A percentile compares a stretch with the other conserved stretches of the same genome.
Conservation (phyloP, 2,329 filamentous ascomycete genomes). For the Didymella pinodella region DNA sequence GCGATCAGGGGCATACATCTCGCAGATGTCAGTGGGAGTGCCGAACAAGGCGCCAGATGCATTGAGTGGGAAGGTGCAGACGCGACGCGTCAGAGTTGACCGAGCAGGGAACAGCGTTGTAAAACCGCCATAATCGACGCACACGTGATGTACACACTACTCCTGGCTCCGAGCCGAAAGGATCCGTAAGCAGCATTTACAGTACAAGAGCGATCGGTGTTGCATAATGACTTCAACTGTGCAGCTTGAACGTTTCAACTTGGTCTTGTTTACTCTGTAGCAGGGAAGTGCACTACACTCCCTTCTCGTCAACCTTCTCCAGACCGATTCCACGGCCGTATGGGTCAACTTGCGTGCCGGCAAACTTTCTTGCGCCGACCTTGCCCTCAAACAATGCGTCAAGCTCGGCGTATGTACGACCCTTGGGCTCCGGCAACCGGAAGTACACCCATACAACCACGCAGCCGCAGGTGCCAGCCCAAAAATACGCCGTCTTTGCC, state of each 20-base stretch:
- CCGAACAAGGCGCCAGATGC: background rate
- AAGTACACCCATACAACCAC: constrained; percentile 83
- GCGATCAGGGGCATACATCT: constrained; percentile 1
- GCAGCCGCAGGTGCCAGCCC: constrained; percentile 78
- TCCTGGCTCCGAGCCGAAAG: background rate
- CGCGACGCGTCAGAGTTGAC: background rate
- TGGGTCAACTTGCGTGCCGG: constrained; percentile 33
- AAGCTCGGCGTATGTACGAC: constrained; percentile 82
- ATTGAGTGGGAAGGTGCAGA: background rate
- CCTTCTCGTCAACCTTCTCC: constrained; percentile 24
- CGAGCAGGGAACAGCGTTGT: constrained; percentile 5
- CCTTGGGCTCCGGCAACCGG: constrained; percentile 78
- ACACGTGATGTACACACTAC: background rate
- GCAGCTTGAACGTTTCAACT: background rate
- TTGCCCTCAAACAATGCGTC: constrained; percentile 77
- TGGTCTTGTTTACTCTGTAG: background rate
- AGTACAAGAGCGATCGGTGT: background rate
- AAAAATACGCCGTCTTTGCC: constrained; percentile 86
- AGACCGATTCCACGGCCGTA: constrained; percentile 23
- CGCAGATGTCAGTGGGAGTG: background rate
- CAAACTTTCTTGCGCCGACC: constrained; percentile 39
- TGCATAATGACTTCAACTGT: background rate
- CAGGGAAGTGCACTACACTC: background rate
- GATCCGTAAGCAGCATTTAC: background rate
- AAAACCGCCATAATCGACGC: background rate